phyloP scores from a whole-genome alignment of 2,329 filamentous ascomycete species.

The Dendryphion nanum region DNA sequence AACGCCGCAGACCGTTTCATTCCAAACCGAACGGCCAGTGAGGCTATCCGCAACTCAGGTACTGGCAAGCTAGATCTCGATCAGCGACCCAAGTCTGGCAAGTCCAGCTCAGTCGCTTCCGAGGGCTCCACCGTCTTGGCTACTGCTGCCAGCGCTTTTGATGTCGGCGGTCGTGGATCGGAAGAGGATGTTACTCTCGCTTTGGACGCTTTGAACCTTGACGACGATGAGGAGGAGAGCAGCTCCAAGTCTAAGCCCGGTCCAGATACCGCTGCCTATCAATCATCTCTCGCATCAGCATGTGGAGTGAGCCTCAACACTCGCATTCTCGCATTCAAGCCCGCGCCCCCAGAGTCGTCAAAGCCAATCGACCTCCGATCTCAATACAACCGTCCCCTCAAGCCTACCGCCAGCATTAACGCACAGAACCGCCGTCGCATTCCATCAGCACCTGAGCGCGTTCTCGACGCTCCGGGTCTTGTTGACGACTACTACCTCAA shows the following conservation, averaged over 20 bases:
- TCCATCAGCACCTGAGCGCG: conserved; percentile 90
- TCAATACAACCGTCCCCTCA: conserved; percentile 96
- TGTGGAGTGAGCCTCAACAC: conserved; percentile 93
- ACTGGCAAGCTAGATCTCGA: conserved; percentile 73
- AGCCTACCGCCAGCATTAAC: conserved; percentile 68
- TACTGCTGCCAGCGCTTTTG: conserved; percentile 66
- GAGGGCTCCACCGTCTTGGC: conserved; percentile 77
- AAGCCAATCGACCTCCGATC: conserved; percentile 97
- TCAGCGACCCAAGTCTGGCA: conserved; percentile 67
- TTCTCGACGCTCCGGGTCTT: conserved; percentile 91
- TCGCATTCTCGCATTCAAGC: conserved; percentile 97
- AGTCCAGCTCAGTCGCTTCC: conserved; percentile 63
- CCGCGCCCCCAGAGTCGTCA: conserved; percentile 93
- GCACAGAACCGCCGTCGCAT: conserved; percentile 90
- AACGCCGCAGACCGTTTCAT: conserved; percentile 93
- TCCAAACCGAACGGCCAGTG: conserved; percentile 86
- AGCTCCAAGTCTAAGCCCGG: conserved; percentile 73
- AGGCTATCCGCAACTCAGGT: conserved; percentile 77
- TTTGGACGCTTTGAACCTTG: conserved; percentile 75
- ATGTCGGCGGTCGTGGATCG: conserved; percentile 58
- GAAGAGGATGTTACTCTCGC: conserved; percentile 74
- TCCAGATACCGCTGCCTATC: conserved; percentile 85
- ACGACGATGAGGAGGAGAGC: conserved; percentile 65
- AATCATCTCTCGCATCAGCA: conserved; percentile 84
- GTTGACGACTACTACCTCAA: conserved; percentile 99